Evolutionary conservation across 129 eudicot species (phyloP).

Genomic region (Centella asiatica): DNA sequence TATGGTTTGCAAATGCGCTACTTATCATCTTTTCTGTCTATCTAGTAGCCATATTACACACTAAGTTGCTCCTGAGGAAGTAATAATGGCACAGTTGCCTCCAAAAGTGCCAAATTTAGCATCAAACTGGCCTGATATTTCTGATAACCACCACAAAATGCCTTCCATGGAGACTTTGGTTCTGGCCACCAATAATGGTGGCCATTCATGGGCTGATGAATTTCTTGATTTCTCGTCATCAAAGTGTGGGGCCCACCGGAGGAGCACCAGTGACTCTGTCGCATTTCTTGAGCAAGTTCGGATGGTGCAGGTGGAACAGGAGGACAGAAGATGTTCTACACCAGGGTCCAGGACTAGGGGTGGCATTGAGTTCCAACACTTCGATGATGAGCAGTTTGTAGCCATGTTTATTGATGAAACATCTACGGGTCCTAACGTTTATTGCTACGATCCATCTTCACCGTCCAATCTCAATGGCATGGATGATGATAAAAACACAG

Average conservation of each 20-base stretch:
- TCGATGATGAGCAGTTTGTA: slow-evolving; percentile 93
- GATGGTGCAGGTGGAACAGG: slow-evolving; percentile 11
- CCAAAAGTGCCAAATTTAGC: slow-evolving; percentile 69
- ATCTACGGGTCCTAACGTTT: slow-evolving; percentile 28
- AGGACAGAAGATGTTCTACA: slow-evolving; percentile 30
- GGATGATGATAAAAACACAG: slow-evolving; percentile 26
- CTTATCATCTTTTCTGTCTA: too few relatives aligned
- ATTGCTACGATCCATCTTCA: slow-evolving; percentile 66
- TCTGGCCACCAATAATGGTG: slow-evolving; percentile 21
- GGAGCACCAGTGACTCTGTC: slow-evolving; percentile 68
- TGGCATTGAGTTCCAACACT: slow-evolving; percentile 42
- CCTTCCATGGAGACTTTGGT: slow-evolving; percentile 32
- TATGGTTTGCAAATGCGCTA: too few relatives aligned
- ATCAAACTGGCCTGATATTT: slow-evolving; percentile 40
- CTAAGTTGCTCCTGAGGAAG: background rate
- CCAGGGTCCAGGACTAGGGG: slow-evolving; percentile 30
- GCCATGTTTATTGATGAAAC: slow-evolving; percentile 69
- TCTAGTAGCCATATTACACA: too few relatives aligned
- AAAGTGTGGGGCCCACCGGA: slow-evolving; percentile 71
- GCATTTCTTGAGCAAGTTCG: slow-evolving; percentile 65
- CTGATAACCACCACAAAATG: slow-evolving; percentile 38
- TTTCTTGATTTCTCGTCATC: slow-evolving; percentile 83
- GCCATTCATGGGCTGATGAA: slow-evolving; percentile 75
- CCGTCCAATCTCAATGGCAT: slow-evolving; percentile 73
- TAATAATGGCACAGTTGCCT: slow-evolving; percentile 75